Base-by-base conservation (phyloP, 495 filamentous ascomycete species). In the Aspergillus bertholletiae region DNA sequence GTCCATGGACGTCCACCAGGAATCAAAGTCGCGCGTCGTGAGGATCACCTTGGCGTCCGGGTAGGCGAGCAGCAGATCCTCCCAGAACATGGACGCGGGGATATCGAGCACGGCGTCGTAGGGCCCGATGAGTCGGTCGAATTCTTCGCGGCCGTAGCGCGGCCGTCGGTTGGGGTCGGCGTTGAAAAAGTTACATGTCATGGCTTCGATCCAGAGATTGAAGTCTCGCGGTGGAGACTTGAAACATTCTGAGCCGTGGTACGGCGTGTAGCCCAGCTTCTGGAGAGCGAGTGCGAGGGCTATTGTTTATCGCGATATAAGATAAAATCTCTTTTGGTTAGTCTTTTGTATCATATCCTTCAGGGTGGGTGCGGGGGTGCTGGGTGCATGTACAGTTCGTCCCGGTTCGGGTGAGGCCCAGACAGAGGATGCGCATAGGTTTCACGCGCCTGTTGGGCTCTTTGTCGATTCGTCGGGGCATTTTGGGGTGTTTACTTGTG, bases 211-310 rank as follows among this genome's bases (percentile, higher is more conserved):
- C 51, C 51, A 53, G 17, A 53, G 51, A 18, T 53, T 45, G 28
- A 53, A 53, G 51, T 45, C 40, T 23, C 51, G 41, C 7, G 51
- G 51, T 2, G 51, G 51, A 27, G 35, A 46, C 9, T 46, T 53
- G 51, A 53, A 53, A 18, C 51, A 46, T 46, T 53, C 51, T 5
- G 40, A 53, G 26, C 51, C 51, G 41, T 53, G 51, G 51, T 53
- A 53, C 15, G 51, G 51, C 18, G 15, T 46, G n/a, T 44, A 43
- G 18, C 51, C 51, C 5, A 53, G 51, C 35, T 53, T 45, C 17
- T 18, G 26, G 51, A 53, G 51, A 27, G 51, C 51, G 9, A 46
- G 46, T 18, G n/a, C 4, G 3, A 40, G 37, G n/a, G 37, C 37
- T 40, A 20, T 18, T 40, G 12, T 6, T 5, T n/a, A n/a, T n/a